Percentiles rank a stretch among this genome's conserved stretches.
phyloP scores from a whole-genome alignment of 2,329 filamentous ascomycete genomes.

The Cercospora sp. region DNA sequence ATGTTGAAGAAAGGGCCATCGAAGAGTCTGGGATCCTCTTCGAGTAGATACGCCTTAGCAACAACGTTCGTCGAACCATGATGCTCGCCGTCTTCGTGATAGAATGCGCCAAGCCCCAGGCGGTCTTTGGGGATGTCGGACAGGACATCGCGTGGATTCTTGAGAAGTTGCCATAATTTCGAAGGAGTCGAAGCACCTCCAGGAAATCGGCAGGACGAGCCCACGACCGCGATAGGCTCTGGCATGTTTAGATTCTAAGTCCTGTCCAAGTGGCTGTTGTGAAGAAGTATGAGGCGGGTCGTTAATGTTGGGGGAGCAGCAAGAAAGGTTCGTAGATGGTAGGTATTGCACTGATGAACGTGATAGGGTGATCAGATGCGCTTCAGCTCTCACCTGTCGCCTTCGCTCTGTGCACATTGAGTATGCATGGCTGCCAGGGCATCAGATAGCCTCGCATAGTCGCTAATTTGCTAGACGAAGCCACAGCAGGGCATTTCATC shows the following conservation, averaged over 20 bases:
- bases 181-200: conserved; percentile 26
- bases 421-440: not conserved
- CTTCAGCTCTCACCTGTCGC: not conserved
- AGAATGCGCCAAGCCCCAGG: conserved; percentile 29
- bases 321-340: not conserved
- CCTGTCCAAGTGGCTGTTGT: not conserved
- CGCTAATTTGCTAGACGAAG: conserved; percentile 1
- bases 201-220: conserved; percentile 25
- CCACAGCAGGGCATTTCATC: not conserved
- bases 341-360: not conserved
- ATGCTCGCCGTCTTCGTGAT: conserved; percentile 26
- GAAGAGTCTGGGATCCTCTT: conserved; percentile 29
- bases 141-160: conserved; percentile 21
- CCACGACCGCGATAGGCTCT: conserved; percentile 27
- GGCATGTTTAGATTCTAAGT: not conserved
- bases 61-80: conserved; percentile 26
- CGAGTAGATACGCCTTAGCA: conserved; percentile 29
- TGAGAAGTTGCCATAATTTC: conserved; percentile 30
- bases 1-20: conserved; percentile 34
- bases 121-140: conserved; percentile 28
- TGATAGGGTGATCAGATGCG: not conserved
- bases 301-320: not conserved
- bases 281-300: not conserved
- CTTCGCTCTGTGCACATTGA: not conserved
- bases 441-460: not conserved